These are phyloP conservation scores for Ceratocystis variospora DNA, from an alignment of 2,329 filamentous ascomycete genomes.

Conservation along the genomic window DNA sequence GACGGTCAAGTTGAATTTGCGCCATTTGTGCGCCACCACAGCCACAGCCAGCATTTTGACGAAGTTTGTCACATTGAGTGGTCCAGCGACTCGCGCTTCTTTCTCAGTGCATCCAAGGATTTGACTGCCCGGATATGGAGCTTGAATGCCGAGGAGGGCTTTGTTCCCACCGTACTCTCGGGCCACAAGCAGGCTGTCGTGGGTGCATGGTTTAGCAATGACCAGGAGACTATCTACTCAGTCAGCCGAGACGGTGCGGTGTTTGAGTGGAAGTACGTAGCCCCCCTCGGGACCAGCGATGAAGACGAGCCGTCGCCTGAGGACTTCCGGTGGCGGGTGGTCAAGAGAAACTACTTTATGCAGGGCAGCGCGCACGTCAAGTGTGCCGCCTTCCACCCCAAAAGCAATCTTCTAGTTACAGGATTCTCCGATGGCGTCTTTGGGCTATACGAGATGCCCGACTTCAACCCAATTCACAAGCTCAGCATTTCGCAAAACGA, in stretches of 20 bases:
- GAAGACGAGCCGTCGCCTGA: constrained; percentile 31
- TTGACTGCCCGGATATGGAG: constrained; percentile 93
- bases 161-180: constrained; percentile 75
- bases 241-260: constrained; percentile 95
- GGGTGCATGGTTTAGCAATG: constrained; percentile 90
- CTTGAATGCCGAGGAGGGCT: constrained; percentile 70
- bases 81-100: constrained; percentile 93
- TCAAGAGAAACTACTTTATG: constrained; percentile 86
- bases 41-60: constrained; percentile 81
- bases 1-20: constrained; percentile 86
- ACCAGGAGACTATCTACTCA: constrained; percentile 92
- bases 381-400: constrained; percentile 78
- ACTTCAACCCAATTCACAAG: constrained; percentile 90
- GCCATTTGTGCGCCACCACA: constrained; percentile 78
- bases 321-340: constrained; percentile 77
- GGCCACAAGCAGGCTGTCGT: constrained; percentile 84
- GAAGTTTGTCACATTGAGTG: constrained; percentile 75
- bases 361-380: constrained; percentile 76
- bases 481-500: constrained; percentile 89
- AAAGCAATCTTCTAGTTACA: constrained; percentile 82
- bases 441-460: constrained; percentile 86
- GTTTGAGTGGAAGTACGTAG: constrained; percentile 79
- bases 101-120: constrained; percentile 83
- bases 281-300: constrained; percentile 31
- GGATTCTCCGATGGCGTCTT: constrained; percentile 94